These are phyloP conservation scores for Dunaliella salina DNA, from an alignment of 163 green algal species.

Conservation along the genomic window DNA sequence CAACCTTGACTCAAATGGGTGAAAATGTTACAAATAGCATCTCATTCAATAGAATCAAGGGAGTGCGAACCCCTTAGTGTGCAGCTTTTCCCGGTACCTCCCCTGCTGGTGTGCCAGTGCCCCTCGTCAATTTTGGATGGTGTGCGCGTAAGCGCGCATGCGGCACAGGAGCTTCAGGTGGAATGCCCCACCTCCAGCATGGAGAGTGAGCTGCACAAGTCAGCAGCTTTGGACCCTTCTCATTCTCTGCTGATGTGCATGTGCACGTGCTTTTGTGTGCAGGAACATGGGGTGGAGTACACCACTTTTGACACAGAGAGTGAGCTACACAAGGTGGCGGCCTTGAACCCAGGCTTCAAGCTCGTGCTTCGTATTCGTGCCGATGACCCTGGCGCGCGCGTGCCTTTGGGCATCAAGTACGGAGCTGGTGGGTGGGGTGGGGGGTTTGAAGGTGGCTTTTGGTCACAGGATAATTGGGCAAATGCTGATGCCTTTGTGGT, in stretches of 20 bases:
- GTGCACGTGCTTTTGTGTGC: neutral
- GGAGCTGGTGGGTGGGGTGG: slow-evolving; percentile 39
- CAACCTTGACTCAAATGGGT: no score
- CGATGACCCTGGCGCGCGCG: slow-evolving; percentile 80
- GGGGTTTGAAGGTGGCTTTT: slow-evolving; percentile 21
- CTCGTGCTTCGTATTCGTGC: slow-evolving; percentile 53
- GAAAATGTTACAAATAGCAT: no score
- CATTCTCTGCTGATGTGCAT: no score
- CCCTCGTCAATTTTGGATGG: no score
- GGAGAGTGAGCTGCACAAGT: slow-evolving; percentile 71
- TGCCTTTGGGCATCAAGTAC: slow-evolving; percentile 94
- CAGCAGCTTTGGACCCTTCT: slow-evolving; percentile 64
- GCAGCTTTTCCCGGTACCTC: no score
- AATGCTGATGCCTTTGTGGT: no score
- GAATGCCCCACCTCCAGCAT: slow-evolving; percentile 77
- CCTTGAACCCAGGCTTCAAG: slow-evolving; percentile 54
- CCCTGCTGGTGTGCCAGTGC: no score
- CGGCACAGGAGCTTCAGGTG: slow-evolving; percentile 44
- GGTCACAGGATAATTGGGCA: no score
- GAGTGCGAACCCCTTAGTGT: no score
- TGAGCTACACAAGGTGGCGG: slow-evolving; percentile 78
- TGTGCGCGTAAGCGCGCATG: no score
- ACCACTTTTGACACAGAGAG: slow-evolving; percentile 77
- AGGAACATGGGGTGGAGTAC: slow-evolving; percentile 46
- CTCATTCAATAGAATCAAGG: no score